Evolutionary conservation across 176 grass and related monocot species (phyloP), one percentile per base, ranked within the genome.

Genomic region (Juncus effusus): DNA sequence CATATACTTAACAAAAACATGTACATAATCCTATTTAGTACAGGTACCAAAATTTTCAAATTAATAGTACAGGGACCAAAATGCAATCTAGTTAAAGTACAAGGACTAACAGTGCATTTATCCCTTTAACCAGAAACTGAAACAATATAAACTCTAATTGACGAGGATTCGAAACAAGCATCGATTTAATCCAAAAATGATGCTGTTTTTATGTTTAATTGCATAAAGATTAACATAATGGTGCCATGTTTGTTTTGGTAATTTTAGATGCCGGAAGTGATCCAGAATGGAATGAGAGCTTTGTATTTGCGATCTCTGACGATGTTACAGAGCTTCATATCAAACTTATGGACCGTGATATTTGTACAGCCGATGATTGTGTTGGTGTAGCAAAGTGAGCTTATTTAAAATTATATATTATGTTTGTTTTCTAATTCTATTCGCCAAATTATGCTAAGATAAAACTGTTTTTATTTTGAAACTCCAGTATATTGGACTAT

Each of bases 201-300:
- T 28, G 19, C 1, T 28, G 19, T 28, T 28, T 28, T 28, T 28
- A 28, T 28, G 19, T 28, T 28, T 28, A 28, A 28, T 28, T 28
- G 19, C 19, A 28, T 28, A 28, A 13, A 7, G 44, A n/a, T 9
- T 42, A 7, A 37, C 10, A 16, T 28, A 13, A 28, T 7, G 40
- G 60, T 38, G 47, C 13, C 41, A 37, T 36, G 38, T 3, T 15
- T 56, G n/a, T 51, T 13, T 51, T 40, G n/a, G 56, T 40, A 13
- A 57, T 74, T 84, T 50, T 79, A 94, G 85, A 78, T 74, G 91
- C 85, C 77, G 94, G 94, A 82, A 85, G 53, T 59, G 75, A 69
- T 10, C 95, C 95, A 58, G 79, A 99, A 62, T 99, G 95, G 95
- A 94, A 99, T 42, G 89, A 99, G 73, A 93, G 38, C 72, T 99